A percentile compares a stretch with the other conserved stretches of the same genome.
These are phyloP conservation scores for Chalciporus chontae DNA, from an alignment of 768 basidiomycete species.

Conservation along the genomic window DNA sequence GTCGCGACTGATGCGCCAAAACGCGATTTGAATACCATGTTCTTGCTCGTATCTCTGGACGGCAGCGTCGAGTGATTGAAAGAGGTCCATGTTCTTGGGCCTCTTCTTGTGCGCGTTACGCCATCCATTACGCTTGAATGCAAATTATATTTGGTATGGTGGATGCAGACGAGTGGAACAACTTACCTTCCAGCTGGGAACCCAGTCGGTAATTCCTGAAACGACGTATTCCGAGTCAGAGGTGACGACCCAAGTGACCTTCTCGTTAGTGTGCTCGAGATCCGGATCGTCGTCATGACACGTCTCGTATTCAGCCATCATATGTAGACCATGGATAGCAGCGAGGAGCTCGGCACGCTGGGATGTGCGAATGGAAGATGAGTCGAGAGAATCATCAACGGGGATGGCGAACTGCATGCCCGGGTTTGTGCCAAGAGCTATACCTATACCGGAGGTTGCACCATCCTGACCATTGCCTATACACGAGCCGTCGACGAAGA, in stretches of 20 bases:
- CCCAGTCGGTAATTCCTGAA: constrained; percentile 35
- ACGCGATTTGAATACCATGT: constrained; percentile 8
- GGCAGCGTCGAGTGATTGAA: constrained; percentile 6
- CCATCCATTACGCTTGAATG: constrained; percentile 6
- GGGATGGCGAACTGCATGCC: constrained; percentile 24
- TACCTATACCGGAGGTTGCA: constrained; percentile 31
- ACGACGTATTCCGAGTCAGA: constrained; percentile 37
- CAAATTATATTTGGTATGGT: background rate
- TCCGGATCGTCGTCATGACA: too few relatives aligned
- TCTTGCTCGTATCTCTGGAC: constrained; percentile 5
- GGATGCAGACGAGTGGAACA: too few relatives aligned
- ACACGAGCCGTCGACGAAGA: constrained; percentile 37
- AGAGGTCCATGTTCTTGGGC: constrained; percentile 18
- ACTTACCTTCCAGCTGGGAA: constrained; percentile 32
- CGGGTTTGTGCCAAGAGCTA: constrained; percentile 19
- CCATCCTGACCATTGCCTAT: constrained; percentile 21
- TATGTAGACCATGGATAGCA: constrained; percentile 24
- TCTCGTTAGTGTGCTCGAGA: background rate
- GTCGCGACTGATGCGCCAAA: constrained; percentile 13
- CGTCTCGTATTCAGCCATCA: constrained; percentile 5
- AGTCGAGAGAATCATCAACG: constrained; percentile 14
- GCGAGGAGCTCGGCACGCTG: constrained; percentile 36
- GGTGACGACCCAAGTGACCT: constrained; percentile 20
- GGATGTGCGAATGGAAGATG: constrained; percentile 18
- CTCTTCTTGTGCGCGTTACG: constrained; percentile 5